phyloP scores from a whole-genome alignment of 2,329 filamentous ascomycete species.

The Chrysosporium queenslandicum region DNA sequence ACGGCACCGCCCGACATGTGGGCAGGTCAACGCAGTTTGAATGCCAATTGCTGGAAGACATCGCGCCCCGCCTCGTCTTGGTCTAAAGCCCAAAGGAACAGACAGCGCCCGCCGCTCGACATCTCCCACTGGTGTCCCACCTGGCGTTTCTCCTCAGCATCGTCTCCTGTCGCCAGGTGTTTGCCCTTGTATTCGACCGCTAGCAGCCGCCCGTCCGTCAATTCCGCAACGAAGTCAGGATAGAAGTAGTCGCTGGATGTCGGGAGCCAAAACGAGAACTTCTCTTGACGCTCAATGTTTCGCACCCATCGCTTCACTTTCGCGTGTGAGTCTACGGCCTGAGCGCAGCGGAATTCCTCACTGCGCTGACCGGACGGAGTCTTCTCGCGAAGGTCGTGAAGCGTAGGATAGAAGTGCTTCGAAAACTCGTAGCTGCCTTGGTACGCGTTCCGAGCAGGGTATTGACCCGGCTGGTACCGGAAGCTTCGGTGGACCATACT shows the following conservation, averaged over 20 bases:
- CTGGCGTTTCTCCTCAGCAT: neutral
- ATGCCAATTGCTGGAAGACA: neutral
- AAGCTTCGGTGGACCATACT: neutral
- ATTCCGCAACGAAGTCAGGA: neutral
- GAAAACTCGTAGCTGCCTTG: neutral
- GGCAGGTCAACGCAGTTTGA: neutral
- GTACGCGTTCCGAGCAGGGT: neutral
- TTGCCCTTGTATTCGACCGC: neutral
- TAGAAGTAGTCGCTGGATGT: neutral
- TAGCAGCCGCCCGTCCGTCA: neutral
- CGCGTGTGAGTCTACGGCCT: neutral
- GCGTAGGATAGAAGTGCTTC: neutral
- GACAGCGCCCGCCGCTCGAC: neutral
- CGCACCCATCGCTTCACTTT: neutral
- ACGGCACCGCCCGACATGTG: neutral
- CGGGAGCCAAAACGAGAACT: neutral
- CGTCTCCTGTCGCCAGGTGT: neutral
- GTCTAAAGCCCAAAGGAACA: neutral
- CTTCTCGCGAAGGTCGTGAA: neutral
- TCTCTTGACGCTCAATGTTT: neutral
- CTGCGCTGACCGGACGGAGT: neutral
- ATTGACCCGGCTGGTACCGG: neutral
- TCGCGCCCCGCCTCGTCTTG: neutral
- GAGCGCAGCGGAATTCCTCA: neutral
- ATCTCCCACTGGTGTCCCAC: neutral